Base-by-base conservation (phyloP, 768 basidiomycete genomes). In the Baorangia bicolor region DNA sequence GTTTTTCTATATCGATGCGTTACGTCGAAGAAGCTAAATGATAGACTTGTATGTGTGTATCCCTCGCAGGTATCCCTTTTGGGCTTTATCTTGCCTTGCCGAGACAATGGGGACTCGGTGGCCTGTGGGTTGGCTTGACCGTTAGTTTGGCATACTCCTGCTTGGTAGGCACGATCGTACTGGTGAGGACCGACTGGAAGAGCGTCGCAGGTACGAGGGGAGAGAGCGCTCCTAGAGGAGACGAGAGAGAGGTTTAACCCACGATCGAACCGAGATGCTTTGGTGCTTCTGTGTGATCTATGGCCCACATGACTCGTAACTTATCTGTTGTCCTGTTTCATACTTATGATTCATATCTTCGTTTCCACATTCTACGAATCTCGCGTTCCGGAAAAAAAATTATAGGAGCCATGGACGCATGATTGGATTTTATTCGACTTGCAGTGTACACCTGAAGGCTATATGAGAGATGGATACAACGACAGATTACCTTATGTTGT, bases 61-160 rank as follows among this genome's bases (percentile, higher is more conserved):
- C 38, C 20, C 7, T 46, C 38, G 45, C 53, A 69, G 88, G 68
- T 30, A 58, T 70, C 10, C 68, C 64, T 27, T 59, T 70, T n/a
- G 66, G 67, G 7, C 40, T 63, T 20, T 69, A 65, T 54, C 59
- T 68, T 5, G 48, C 66, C 16, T 58, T 68, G 12, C 5, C 21
- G 20, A 47, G 39, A 34, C 40, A 54, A 21, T 61, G 68, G 68
- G 68, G 63, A 11, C 68, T 69, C 13, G 53, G 51, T 41, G 67
- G 68, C 8, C 20, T 69, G 18, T 68, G 65, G 68, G 37, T 48
- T 23, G 63, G 65, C 10, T 58, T 68, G 51, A 60, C 47, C 31
- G 21, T 56, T 39, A 68, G 68, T 53, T 38, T 68, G 51, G 47
- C 55, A 14, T 68, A 45, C 40, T 60, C 63, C 0, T 68, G 51